Conservation (phyloP, 208 protist genomes). For the Leishmania tropica region DNA sequence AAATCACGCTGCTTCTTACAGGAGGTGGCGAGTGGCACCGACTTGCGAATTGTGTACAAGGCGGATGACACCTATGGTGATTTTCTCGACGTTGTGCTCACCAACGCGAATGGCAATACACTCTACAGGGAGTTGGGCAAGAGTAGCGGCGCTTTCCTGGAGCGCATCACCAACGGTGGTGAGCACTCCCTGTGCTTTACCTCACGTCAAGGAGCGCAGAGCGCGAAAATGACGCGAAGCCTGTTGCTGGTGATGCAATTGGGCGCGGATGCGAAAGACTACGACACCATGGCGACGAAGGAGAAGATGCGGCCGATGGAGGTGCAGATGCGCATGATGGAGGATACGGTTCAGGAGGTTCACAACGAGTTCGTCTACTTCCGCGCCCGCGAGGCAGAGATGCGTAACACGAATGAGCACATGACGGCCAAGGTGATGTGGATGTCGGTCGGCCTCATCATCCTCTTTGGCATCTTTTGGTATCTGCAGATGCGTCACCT, state of each 20-base stretch:
- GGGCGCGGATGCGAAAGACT: slow-evolving; percentile 75
- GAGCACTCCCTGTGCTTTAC: slow-evolving; percentile 78
- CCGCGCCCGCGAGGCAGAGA: slow-evolving; percentile 82
- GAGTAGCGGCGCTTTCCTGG: slow-evolving; percentile 39
- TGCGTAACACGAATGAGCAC: slow-evolving; percentile 89
- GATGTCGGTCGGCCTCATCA: slow-evolving; percentile 62
- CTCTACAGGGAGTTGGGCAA: slow-evolving; percentile 28
- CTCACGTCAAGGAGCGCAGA: slow-evolving; percentile 27
- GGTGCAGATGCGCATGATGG: slow-evolving; percentile 85
- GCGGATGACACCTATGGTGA: slow-evolving; percentile 60
- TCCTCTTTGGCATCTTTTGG: slow-evolving; percentile 75
- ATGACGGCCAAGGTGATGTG: slow-evolving; percentile 73
- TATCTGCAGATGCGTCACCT: slow-evolving; percentile 76
- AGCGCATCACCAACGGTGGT: slow-evolving; percentile 52
- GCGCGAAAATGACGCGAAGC: background rate
- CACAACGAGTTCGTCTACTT: slow-evolving; percentile 90
- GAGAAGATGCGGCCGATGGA: slow-evolving; percentile 93
- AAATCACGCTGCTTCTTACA: slow-evolving; percentile 80
- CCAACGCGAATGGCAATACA: slow-evolving; percentile 26
- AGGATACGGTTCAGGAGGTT: slow-evolving; percentile 83
- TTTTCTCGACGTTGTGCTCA: slow-evolving; percentile 53
- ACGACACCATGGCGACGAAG: slow-evolving; percentile 63
- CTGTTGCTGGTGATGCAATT: slow-evolving; percentile 24
- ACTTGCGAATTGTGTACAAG: slow-evolving; percentile 60
- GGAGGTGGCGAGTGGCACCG: slow-evolving; percentile 68